These are phyloP conservation scores for Pleodorina starrii DNA, from an alignment of 139 green algal genomes.

Conservation along the genomic window DNA sequence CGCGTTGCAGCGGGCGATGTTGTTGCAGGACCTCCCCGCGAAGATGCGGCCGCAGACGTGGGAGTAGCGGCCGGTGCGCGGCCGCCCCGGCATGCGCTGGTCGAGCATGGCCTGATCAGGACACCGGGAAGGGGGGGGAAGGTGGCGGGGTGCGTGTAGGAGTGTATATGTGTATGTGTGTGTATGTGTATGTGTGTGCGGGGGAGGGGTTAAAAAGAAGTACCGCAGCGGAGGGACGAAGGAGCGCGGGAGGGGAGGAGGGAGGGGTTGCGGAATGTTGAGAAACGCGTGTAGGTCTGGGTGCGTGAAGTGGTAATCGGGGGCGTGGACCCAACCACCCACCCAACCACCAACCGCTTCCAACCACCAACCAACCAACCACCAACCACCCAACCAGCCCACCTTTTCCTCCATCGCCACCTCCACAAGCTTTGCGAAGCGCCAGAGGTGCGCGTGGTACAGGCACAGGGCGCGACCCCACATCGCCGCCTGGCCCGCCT, in stretches of 20 bases:
- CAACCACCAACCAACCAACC: neutral
- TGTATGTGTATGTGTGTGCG: neutral
- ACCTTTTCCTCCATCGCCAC: slow-evolving; percentile 53
- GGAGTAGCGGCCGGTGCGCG: slow-evolving; percentile 29
- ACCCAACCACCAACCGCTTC: too few species aligned
- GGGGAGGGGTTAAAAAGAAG: too few species aligned
- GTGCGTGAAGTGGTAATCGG: too few species aligned
- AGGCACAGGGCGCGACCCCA: slow-evolving; percentile 11
- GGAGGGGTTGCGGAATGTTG: too few species aligned
- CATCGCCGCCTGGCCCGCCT: neutral
- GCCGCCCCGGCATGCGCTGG: neutral
- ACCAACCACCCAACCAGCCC: neutral
- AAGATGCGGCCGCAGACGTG: slow-evolving; percentile 50
- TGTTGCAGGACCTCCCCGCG: neutral
- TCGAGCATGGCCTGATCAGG: slow-evolving; percentile 24
- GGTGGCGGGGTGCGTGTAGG: neutral
- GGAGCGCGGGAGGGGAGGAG: too few species aligned
- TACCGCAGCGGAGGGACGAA: neutral
- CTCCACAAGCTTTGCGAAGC: slow-evolving; percentile 51
- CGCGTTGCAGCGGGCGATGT: neutral
- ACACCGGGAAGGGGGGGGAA: neutral
- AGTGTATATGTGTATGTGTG: neutral
- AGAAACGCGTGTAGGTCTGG: too few species aligned
- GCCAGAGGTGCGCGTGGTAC: slow-evolving; percentile 48
- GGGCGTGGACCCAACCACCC: too few species aligned